Conservation (phyloP, 768 basidiomycete genomes). For the Hortiboletus flavorubellus region DNA sequence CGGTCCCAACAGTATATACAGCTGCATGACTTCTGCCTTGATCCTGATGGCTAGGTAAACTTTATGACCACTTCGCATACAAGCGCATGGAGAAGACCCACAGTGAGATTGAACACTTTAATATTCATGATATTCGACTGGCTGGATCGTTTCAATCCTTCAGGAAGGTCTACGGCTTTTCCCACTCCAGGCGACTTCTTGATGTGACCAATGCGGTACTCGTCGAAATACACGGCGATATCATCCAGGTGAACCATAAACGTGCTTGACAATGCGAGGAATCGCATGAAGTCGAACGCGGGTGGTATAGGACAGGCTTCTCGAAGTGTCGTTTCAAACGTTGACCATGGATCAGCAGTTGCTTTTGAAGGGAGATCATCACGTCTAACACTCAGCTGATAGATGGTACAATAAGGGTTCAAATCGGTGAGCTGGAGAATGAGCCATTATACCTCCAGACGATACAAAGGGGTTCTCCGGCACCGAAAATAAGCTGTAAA, state of each 20-base stretch:
- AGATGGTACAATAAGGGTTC: slow-evolving; percentile 4
- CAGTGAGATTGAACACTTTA: slow-evolving; percentile 56
- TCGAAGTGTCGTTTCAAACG: slow-evolving; percentile 85
- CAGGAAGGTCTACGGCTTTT: slow-evolving; percentile 49
- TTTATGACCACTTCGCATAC: background rate
- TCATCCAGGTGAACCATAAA: slow-evolving; percentile 82
- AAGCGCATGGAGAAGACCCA: slow-evolving; percentile 32
- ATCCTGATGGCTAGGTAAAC: slow-evolving; percentile 38
- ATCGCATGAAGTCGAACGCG: slow-evolving; percentile 84
- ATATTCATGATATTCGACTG: slow-evolving; percentile 66
- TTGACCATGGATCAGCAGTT: slow-evolving; percentile 60
- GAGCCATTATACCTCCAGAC: slow-evolving; percentile 50
- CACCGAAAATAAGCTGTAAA: slow-evolving; percentile 79
- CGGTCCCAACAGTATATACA: slow-evolving; percentile 7
- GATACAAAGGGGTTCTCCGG: slow-evolving; percentile 32
- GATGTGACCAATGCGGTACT: slow-evolving; percentile 63
- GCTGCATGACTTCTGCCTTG: slow-evolving; percentile 11
- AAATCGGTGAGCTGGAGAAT: background rate
- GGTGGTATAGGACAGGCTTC: slow-evolving; percentile 77
- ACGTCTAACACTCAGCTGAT: slow-evolving; percentile 76
- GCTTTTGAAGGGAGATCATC: slow-evolving; percentile 53
- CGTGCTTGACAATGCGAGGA: slow-evolving; percentile 86
- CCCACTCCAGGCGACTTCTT: slow-evolving; percentile 58
- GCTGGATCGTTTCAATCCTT: slow-evolving; percentile 52
- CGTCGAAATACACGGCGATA: slow-evolving; percentile 81